These are phyloP conservation scores for Ganoderma resinaceum DNA, from an alignment of 1,284 basidiomycete genomes.

Conservation along the genomic window DNA sequence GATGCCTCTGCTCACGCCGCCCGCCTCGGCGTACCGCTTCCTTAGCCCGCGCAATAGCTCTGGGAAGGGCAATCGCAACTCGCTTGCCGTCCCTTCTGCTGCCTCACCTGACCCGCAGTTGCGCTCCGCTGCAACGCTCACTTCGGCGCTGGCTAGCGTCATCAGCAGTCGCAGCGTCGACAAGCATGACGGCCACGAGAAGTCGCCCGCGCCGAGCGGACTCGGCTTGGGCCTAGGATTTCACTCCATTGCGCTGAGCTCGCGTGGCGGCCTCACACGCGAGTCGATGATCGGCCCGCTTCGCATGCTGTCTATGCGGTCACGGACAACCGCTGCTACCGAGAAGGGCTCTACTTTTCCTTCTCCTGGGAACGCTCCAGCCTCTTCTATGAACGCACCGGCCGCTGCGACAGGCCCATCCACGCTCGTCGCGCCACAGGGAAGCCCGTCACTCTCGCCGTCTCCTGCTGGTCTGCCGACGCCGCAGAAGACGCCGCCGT, in stretches of 20 bases:
- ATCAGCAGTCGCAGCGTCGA: not conserved
- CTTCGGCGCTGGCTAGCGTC: not conserved
- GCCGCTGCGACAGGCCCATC: not conserved
- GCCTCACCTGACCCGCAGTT: not conserved
- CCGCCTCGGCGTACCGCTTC: not conserved
- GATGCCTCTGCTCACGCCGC: constrained; percentile 14
- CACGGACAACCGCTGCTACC: not conserved
- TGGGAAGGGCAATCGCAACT: not conserved
- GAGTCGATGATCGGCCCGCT: not conserved
- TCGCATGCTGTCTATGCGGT: not conserved
- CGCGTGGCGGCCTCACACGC: not conserved
- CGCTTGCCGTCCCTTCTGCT: not conserved
- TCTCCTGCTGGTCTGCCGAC: not conserved
- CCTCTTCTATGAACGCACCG: not conserved
- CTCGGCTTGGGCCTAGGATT: not conserved
- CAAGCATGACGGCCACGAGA: not conserved
- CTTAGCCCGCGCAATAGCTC: not conserved
- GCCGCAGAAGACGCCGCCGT: not conserved
- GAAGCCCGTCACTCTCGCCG: not conserved
- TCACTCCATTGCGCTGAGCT: not conserved
- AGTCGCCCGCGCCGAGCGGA: not conserved
- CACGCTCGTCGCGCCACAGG: not conserved
- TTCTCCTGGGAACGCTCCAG: not conserved
- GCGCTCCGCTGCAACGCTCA: not conserved
- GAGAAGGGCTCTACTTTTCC: not conserved